Evolutionary conservation across 2,329 filamentous ascomycete genomes (phyloP).

Genomic region (Myrmaecium sp.): DNA sequence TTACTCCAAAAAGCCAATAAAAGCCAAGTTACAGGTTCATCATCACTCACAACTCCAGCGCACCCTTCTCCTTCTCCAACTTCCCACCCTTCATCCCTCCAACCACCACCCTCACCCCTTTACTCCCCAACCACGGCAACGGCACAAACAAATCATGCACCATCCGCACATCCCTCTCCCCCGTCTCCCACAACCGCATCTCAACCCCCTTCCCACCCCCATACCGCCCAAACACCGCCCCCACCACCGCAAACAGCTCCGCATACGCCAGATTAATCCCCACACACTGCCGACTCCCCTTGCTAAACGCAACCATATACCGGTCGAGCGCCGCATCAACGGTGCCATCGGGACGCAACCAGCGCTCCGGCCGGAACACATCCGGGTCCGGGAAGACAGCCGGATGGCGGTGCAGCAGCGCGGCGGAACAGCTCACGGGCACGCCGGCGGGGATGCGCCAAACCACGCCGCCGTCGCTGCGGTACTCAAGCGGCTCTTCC

Average conservation of each 20-base stretch:
- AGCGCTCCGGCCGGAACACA: constrained; percentile 8
- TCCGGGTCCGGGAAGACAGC: constrained; percentile 6
- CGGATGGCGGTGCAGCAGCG: constrained; percentile 5
- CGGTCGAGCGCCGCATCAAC: constrained; percentile 7
- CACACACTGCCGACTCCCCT: constrained; percentile 7
- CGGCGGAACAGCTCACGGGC: constrained; percentile 6
- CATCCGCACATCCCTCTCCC: constrained; percentile 5
- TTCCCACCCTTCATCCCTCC: constrained; percentile 1
- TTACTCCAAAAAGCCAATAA: no score
- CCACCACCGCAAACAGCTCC: constrained; percentile 1
- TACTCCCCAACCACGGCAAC: constrained; percentile 4
- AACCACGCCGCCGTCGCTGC: constrained; percentile 1
- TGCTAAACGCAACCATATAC: constrained; percentile 7
- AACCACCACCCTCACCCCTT: constrained; percentile 6
- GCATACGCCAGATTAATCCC: constrained; percentile 5
- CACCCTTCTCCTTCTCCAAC: background rate
- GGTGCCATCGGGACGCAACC: constrained; percentile 5
- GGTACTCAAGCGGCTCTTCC: constrained; percentile 5
- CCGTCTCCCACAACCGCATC: constrained; percentile 4
- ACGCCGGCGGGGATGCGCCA: constrained; percentile 7
- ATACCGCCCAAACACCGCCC: constrained; percentile 2
- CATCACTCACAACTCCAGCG: background rate
- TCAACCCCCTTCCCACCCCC: no score
- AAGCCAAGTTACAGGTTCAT: background rate
- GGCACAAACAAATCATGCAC: constrained; percentile 7